Percentiles rank a stretch among this genome's conserved stretches.
These are phyloP conservation scores for Whalleya microplaca DNA, from an alignment of 2,329 filamentous ascomycete genomes.

Conservation along the genomic window DNA sequence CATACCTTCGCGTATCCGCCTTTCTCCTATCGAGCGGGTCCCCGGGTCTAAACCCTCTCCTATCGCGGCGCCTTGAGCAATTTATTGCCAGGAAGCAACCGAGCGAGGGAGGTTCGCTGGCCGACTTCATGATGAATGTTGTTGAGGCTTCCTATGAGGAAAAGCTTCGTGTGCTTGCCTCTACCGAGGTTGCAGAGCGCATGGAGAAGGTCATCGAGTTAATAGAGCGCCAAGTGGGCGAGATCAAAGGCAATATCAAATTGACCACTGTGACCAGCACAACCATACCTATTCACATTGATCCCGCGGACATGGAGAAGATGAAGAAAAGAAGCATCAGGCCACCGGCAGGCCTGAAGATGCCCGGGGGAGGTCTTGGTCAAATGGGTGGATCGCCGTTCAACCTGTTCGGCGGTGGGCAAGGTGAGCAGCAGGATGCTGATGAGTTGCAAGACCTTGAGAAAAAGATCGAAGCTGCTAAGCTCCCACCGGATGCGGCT, in stretches of 20 bases:
- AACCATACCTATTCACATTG: slow-evolving; percentile 61
- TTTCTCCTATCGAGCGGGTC: slow-evolving; percentile 72
- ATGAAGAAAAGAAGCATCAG: slow-evolving; percentile 45
- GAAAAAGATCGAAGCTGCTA: slow-evolving; percentile 81
- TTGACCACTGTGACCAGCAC: slow-evolving; percentile 78
- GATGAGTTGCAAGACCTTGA: slow-evolving; percentile 92
- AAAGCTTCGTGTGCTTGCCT: slow-evolving; percentile 84
- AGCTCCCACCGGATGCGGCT: slow-evolving; percentile 79
- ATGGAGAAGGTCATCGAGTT: slow-evolving; percentile 83
- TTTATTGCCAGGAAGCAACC: slow-evolving; percentile 85
- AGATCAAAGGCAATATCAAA: slow-evolving; percentile 84
- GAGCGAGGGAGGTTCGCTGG: slow-evolving; percentile 80
- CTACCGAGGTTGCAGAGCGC: slow-evolving; percentile 76
- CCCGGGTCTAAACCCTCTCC: slow-evolving; percentile 75
- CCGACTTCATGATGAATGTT: slow-evolving; percentile 96
- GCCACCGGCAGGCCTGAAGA: slow-evolving; percentile 30
- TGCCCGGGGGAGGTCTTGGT: slow-evolving; percentile 20
- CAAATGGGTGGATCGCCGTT: slow-evolving; percentile 15
- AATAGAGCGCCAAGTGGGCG: slow-evolving; percentile 78
- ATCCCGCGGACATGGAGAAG: slow-evolving; percentile 58
- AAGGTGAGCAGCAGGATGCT: slow-evolving; percentile 75
- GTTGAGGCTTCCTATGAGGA: slow-evolving; percentile 88
- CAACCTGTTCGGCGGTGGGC: slow-evolving; percentile 51
- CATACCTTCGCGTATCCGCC: slow-evolving; percentile 81
- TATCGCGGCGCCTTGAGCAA: slow-evolving; percentile 83